Conservation (phyloP, 75 land plant genomes). For the Pseudotsuga menziesii region DNA sequence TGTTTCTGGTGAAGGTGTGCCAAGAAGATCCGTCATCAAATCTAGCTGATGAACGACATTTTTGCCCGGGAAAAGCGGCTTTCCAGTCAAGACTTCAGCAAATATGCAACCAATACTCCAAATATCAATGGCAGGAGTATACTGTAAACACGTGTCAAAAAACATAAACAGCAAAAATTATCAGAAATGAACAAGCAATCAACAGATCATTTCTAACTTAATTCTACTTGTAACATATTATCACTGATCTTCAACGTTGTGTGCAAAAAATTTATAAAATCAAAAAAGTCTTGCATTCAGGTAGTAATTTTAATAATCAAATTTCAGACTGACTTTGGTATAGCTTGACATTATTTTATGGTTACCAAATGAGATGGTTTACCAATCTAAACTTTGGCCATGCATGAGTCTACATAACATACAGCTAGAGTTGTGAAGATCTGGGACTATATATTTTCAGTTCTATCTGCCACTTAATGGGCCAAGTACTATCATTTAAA, state of each 20-base stretch:
- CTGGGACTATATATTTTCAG: neutral
- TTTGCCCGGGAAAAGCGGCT: conserved; percentile 79
- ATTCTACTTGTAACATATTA: neutral
- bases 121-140: conserved; percentile 80
- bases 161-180: neutral
- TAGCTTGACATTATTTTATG: neutral
- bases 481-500: neutral
- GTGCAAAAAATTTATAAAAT: neutral
- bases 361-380: neutral
- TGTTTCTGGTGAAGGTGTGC: conserved; percentile 63
- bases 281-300: no score
- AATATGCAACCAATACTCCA: conserved; percentile 92
- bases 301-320: no score
- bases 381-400: neutral
- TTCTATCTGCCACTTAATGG: neutral
- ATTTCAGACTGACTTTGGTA: neutral
- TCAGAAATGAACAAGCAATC: neutral
- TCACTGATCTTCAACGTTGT: neutral
- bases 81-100: conserved; percentile 76
- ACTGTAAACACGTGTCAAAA: conserved; percentile 31
- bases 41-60: conserved; percentile 81
- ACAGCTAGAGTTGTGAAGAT: neutral
- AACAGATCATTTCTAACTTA: neutral
- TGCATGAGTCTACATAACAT: neutral
- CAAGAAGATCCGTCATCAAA: conserved; percentile 78